Evolutionary conservation across 768 basidiomycete genomes (phyloP).

Genomic region (Russula sp.): DNA sequence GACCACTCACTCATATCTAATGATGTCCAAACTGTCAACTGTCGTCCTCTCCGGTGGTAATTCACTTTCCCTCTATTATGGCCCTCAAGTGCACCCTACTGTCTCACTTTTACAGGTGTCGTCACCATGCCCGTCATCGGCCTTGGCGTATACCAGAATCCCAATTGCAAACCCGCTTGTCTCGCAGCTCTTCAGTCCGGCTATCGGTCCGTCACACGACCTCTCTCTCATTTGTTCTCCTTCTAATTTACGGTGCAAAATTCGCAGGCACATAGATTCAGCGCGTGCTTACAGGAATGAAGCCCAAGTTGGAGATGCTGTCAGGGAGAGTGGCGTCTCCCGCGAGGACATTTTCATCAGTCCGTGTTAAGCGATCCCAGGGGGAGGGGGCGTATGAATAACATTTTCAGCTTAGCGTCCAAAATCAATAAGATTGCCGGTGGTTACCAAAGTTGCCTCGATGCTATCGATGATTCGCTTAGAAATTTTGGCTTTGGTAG

Average conservation of each 20-base stretch:
- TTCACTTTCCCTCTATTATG: slow-evolving; percentile 34
- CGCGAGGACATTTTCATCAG: slow-evolving; percentile 71
- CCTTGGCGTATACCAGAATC: slow-evolving; percentile 69
- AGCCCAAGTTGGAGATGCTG: slow-evolving; percentile 55
- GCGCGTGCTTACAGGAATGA: slow-evolving; percentile 71
- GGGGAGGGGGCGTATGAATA: neutral
- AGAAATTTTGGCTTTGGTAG: slow-evolving; percentile 12
- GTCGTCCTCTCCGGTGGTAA: slow-evolving; percentile 10
- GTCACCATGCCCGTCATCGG: slow-evolving; percentile 60
- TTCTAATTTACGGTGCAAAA: neutral
- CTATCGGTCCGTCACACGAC: slow-evolving; percentile 47
- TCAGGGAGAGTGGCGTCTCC: slow-evolving; percentile 53
- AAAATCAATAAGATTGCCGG: slow-evolving; percentile 28
- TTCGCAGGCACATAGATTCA: slow-evolving; percentile 63
- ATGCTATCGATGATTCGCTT: slow-evolving; percentile 18
- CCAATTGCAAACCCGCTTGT: slow-evolving; percentile 51
- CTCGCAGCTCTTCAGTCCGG: slow-evolving; percentile 62
- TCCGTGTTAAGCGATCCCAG: slow-evolving; percentile 36
- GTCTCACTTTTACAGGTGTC: slow-evolving; percentile 41
- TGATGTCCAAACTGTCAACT: neutral
- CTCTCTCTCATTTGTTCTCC: neutral
- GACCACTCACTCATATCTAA: neutral
- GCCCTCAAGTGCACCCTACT: slow-evolving; percentile 24
- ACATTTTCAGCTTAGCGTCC: slow-evolving; percentile 19
- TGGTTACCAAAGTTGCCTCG: slow-evolving; percentile 11